Conservation (phyloP, 805 yeast species). For the Metschnikowia gelsemii region DNA sequence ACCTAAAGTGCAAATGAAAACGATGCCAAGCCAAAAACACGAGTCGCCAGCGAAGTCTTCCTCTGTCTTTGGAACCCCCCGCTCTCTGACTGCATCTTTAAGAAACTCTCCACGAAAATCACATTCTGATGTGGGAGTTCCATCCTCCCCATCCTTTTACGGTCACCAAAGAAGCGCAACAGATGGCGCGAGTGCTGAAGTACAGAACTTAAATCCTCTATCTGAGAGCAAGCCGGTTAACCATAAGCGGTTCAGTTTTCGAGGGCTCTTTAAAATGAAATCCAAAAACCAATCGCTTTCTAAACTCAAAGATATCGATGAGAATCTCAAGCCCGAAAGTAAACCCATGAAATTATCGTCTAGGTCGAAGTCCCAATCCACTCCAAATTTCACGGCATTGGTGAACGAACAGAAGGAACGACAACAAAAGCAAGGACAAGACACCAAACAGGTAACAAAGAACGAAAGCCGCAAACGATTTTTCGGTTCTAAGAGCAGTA, state of each 20-base stretch:
- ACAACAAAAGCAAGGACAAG: conserved; percentile 1
- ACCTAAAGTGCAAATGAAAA: not conserved
- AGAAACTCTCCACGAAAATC: conserved; percentile 2
- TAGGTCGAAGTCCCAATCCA: conserved; percentile 33
- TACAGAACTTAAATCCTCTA: not conserved
- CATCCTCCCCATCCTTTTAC: not conserved
- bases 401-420: conserved; percentile 2
- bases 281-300: conserved; percentile 30
- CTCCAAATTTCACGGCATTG: conserved; percentile 28
- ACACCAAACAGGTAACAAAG: not conserved
- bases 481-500: conserved; percentile 4
- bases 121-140: conserved; percentile 1
- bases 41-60: conserved; percentile 7
- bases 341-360: conserved; percentile 21
- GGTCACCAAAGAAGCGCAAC: conserved; percentile 4
- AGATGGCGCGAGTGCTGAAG: not conserved
- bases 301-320: conserved; percentile 12
- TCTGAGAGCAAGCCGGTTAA: conserved; percentile 8
- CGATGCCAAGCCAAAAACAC: not conserved
- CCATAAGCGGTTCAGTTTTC: conserved; percentile 39
- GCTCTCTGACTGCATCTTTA: conserved; percentile 1
- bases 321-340: conserved; percentile 14
- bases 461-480: conserved; percentile 2
- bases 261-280: conserved; percentile 38
- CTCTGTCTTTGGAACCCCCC: conserved; percentile 14